Evolutionary conservation across 345 rosid genomes (phyloP).

Genomic region (Camelina sativa): DNA sequence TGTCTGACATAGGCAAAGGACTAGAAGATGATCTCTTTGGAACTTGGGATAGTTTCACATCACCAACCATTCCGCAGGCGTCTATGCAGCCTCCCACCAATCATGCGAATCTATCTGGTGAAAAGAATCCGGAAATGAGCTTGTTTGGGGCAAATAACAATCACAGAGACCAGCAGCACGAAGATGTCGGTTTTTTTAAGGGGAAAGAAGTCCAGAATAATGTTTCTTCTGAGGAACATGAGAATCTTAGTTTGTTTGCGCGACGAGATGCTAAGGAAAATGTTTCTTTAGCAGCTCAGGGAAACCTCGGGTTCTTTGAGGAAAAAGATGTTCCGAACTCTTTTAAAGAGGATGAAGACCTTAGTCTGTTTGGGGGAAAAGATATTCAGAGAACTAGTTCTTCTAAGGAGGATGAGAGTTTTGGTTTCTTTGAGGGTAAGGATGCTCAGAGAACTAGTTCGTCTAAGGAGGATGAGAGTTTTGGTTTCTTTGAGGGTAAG

Average conservation of each 20-base stretch:
- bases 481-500: constrained; percentile 35
- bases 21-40: constrained; percentile 63
- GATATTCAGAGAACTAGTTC: constrained; percentile 21
- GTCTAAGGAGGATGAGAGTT: constrained; percentile 16
- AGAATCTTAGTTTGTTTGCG: constrained; percentile 47
- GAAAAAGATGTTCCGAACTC: constrained; percentile 6
- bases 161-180: constrained; percentile 30
- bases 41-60: constrained; percentile 67
- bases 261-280: constrained; percentile 30
- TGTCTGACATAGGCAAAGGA: constrained; percentile 41
- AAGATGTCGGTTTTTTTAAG: background rate
- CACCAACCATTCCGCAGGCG: constrained; percentile 48
- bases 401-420: constrained; percentile 29
- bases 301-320: constrained; percentile 46
- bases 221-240: constrained; percentile 25
- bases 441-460: constrained; percentile 36
- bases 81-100: constrained; percentile 43
- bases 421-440: constrained; percentile 43
- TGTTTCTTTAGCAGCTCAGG: constrained; percentile 40
- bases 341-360: constrained; percentile 31
- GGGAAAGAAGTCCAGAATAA: background rate
- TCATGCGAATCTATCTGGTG: constrained; percentile 39
- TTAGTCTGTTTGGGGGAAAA: constrained; percentile 14
- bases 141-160: constrained; percentile 42
- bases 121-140: constrained; percentile 44